A percentile compares a stretch with the other conserved stretches of the same genome.
Conservation (phyloP, 257 asterid genomes). For the Gentiana macrophylla region DNA sequence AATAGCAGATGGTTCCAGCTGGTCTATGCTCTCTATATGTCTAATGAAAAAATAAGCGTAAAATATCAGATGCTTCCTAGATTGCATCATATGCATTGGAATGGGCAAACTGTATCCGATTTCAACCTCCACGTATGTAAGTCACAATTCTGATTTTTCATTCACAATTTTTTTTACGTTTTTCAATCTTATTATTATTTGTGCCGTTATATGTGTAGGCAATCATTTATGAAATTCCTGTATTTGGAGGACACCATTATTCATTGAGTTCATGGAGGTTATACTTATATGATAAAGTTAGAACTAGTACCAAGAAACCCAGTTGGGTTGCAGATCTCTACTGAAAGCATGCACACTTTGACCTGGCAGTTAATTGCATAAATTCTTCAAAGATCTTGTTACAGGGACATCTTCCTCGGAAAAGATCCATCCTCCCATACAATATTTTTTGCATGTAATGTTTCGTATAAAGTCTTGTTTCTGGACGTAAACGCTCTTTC, state of each 20-base stretch:
- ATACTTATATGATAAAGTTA: conserved; percentile 15
- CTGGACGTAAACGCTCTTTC: background rate
- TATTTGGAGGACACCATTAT: conserved; percentile 65
- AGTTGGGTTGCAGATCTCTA: conserved; percentile 69
- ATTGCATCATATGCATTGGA: conserved; percentile 73
- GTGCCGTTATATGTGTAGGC: conserved; percentile 35
- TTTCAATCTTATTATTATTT: conserved; percentile 9
- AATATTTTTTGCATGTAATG: conserved; percentile 39
- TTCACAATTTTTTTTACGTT: conserved; percentile 3
- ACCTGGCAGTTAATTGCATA: conserved; percentile 81
- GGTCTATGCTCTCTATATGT: conserved; percentile 9
- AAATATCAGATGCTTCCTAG: conserved; percentile 36
- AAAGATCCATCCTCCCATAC: conserved; percentile 19
- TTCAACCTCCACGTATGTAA: conserved; percentile 98
- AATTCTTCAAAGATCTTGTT: conserved; percentile 46
- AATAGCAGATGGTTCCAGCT: conserved; percentile 46
- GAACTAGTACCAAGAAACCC: conserved; percentile 51
- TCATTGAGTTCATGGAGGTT: conserved; percentile 32
- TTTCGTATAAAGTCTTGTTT: conserved; percentile 10
- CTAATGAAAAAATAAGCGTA: conserved; percentile 18
- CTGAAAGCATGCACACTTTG: conserved; percentile 31
- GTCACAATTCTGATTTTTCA: conserved; percentile 32
- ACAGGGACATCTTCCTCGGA: conserved; percentile 25
- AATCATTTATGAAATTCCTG: conserved; percentile 58
- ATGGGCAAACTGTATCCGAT: conserved; percentile 25